phyloP scores from a whole-genome alignment of 2,329 filamentous ascomycete species.

The Ceratocystis smalleyi region DNA sequence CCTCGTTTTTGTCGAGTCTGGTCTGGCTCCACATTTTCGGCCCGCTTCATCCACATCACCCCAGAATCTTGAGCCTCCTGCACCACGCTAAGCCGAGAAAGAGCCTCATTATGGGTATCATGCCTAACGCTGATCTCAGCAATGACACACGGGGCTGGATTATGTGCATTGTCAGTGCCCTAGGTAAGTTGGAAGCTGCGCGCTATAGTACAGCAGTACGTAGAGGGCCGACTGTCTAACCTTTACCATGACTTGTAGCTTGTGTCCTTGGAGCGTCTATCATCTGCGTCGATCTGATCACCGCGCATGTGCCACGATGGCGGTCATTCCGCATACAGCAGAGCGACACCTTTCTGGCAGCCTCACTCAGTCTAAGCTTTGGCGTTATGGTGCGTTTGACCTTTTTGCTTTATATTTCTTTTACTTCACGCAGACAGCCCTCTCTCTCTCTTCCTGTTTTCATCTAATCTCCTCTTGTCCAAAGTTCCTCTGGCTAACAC shows the following conservation, averaged over 20 bases:
- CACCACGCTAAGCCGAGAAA: background rate
- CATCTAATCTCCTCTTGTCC: background rate
- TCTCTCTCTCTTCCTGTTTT: background rate
- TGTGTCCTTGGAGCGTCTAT: slow-evolving; percentile 64
- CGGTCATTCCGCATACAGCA: slow-evolving; percentile 74
- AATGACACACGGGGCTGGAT: slow-evolving; percentile 92
- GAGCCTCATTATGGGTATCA: background rate
- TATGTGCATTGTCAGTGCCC: slow-evolving; percentile 69
- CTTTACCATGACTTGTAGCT: slow-evolving; percentile 25
- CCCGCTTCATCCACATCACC: background rate
- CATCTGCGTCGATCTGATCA: slow-evolving; percentile 70
- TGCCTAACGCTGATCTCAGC: slow-evolving; percentile 28
- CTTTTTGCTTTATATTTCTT: background rate
- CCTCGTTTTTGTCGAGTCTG: background rate
- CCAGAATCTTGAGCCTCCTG: background rate
- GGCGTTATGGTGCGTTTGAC: slow-evolving; percentile 67
- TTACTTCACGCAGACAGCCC: background rate
- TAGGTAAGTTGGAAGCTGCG: slow-evolving; percentile 32
- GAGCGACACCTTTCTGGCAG: slow-evolving; percentile 73
- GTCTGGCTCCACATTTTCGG: background rate
- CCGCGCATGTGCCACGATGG: slow-evolving; percentile 57
- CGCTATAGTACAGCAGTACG: too few species aligned
- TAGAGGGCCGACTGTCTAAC: background rate
- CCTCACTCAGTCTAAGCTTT: slow-evolving; percentile 81
- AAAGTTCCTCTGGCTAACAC: background rate